Evolutionary conservation across 306 rosid genomes (phyloP).

Genomic region (Vigna mungo): DNA sequence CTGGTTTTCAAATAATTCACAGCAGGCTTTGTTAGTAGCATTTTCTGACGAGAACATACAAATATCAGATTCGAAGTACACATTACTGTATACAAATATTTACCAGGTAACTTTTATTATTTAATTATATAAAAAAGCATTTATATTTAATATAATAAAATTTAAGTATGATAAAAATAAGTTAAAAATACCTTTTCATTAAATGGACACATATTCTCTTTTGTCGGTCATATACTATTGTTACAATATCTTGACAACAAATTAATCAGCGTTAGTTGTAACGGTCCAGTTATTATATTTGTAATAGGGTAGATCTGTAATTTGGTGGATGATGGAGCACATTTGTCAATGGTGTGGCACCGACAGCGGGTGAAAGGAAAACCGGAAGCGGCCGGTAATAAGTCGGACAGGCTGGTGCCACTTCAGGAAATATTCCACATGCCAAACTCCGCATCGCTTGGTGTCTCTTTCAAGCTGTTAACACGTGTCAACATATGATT

Average conservation of each 20-base stretch:
- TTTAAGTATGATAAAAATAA: not conserved
- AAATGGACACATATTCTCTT: not conserved
- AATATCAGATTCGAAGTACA: too few relatives aligned
- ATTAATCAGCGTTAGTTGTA: conserved; percentile 21
- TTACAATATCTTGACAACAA: not conserved
- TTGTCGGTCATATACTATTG: not conserved
- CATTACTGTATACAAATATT: too few relatives aligned
- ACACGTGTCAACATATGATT: conserved; percentile 34
- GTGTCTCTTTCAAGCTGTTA: not conserved
- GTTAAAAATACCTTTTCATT: not conserved
- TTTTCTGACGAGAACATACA: too few relatives aligned
- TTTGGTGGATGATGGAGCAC: conserved; percentile 3
- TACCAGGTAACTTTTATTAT: too few relatives aligned
- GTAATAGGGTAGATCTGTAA: conserved; percentile 30
- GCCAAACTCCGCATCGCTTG: not conserved
- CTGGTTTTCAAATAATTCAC: not conserved
- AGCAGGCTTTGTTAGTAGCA: too few relatives aligned
- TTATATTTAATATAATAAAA: not conserved
- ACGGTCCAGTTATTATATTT: conserved; percentile 14
- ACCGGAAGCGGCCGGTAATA: conserved; percentile 51
- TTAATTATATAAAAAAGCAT: too few relatives aligned
- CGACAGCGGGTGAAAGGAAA: conserved; percentile 56
- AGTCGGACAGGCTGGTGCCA: conserved; percentile 59
- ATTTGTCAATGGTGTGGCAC: conserved; percentile 52
- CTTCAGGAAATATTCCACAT: conserved; percentile 14